These are phyloP conservation scores for Erythrophleum fordii DNA, from an alignment of 306 rosid genomes.

Conservation along the genomic window DNA sequence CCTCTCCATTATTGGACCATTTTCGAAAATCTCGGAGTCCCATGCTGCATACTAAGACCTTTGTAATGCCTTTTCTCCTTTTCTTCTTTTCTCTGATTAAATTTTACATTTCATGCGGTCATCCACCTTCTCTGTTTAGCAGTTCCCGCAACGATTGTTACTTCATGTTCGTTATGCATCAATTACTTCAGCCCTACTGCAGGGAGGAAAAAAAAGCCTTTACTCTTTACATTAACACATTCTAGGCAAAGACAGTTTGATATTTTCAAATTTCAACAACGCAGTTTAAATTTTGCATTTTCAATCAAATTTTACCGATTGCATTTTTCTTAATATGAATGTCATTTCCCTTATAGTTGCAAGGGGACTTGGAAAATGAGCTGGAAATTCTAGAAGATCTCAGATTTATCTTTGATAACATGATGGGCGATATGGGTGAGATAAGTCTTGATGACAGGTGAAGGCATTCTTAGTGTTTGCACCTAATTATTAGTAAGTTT, in stretches of 20 bases:
- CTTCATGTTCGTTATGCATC: neutral
- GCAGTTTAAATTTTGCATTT: neutral
- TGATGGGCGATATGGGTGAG: conserved; percentile 66
- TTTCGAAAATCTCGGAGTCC: conserved; percentile 61
- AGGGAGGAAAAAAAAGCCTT: conserved; percentile 6
- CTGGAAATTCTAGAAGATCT: conserved; percentile 63
- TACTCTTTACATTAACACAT: neutral
- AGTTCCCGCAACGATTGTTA: neutral
- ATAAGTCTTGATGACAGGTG: conserved; percentile 64
- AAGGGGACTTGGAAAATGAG: conserved; percentile 75
- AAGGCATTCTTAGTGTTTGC: neutral
- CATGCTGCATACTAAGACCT: conserved; percentile 46
- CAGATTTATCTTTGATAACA: conserved; percentile 46
- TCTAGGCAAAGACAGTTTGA: neutral
- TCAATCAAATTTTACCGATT: neutral
- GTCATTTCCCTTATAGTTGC: conserved; percentile 54
- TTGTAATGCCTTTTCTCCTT: conserved; percentile 52
- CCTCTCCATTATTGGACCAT: conserved; percentile 72
- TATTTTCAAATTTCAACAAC: neutral
- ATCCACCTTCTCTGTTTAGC: neutral
- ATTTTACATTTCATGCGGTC: conserved; percentile 12
- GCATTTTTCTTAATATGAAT: neutral
- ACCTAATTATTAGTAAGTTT: conserved; percentile 7
- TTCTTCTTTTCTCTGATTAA: neutral
- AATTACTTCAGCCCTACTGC: conserved; percentile 28